These are phyloP conservation scores for Geotrichum macrosporum DNA, from an alignment of 1,139 yeast genomes.

Conservation along the genomic window DNA sequence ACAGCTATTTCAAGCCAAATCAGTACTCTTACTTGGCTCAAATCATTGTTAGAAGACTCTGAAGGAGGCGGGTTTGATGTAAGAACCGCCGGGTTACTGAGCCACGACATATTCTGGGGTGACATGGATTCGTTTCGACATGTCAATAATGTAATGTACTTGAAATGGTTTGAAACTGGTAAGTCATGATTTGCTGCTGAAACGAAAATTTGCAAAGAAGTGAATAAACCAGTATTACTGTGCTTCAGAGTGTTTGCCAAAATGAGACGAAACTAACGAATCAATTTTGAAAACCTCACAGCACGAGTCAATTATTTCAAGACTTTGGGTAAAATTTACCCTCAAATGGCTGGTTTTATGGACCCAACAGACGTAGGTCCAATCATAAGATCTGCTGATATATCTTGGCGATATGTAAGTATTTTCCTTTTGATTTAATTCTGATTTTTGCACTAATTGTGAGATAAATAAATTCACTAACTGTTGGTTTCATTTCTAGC, in stretches of 20 bases:
- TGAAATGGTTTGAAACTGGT: constrained; percentile 38
- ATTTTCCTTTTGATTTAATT: neutral
- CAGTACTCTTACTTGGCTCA: constrained; percentile 28
- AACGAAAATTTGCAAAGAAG: no score
- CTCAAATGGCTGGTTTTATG: constrained; percentile 30
- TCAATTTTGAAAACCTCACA: no score
- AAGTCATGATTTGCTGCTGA: neutral
- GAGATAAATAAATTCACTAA: no score
- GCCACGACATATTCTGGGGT: constrained; percentile 36
- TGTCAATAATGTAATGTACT: constrained; percentile 37
- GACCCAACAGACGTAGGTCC: constrained; percentile 33
- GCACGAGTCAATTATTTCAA: constrained; percentile 35
- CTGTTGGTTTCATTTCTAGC: no score
- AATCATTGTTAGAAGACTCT: constrained; percentile 27
- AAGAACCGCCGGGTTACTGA: constrained; percentile 30
- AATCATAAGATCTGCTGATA: constrained; percentile 34
- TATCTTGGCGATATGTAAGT: constrained; percentile 36
- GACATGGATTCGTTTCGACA: constrained; percentile 36
- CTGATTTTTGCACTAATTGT: neutral
- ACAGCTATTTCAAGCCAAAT: constrained; percentile 1
- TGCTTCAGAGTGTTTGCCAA: no score
- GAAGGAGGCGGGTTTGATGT: constrained; percentile 34
- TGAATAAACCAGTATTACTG: no score
- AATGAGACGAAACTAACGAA: no score
- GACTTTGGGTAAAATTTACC: constrained; percentile 16